Evolutionary conservation across 805 yeast species (phyloP).

Genomic region (Candida nanaspora): DNA sequence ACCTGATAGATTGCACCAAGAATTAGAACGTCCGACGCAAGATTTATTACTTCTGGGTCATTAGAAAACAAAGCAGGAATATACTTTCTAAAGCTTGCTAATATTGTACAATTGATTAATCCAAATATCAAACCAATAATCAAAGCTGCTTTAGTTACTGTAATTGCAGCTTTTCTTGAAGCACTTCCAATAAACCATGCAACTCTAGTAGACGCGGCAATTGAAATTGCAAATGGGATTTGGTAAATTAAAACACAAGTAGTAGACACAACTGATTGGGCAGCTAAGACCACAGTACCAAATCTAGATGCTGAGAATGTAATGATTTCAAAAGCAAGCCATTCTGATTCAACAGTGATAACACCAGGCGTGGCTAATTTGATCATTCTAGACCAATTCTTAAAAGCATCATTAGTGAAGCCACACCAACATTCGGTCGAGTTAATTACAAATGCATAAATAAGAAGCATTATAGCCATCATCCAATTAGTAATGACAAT

Average conservation of each 20-base stretch:
- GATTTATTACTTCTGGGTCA: slow-evolving; percentile 20
- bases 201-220: slow-evolving; percentile 69
- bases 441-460: slow-evolving; percentile 37
- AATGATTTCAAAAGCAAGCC: slow-evolving; percentile 69
- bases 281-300: slow-evolving; percentile 57
- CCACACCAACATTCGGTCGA: slow-evolving; percentile 38
- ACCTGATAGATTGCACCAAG: slow-evolving; percentile 32
- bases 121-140: slow-evolving; percentile 18
- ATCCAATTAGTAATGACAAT: slow-evolving; percentile 65
- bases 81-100: slow-evolving; percentile 16
- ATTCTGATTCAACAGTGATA: slow-evolving; percentile 71
- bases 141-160: slow-evolving; percentile 21
- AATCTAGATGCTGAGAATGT: slow-evolving; percentile 63
- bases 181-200: slow-evolving; percentile 70
- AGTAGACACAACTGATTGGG: slow-evolving; percentile 67
- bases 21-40: slow-evolving; percentile 21
- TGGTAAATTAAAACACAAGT: slow-evolving; percentile 64
- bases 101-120: slow-evolving; percentile 15
- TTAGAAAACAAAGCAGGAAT: slow-evolving; percentile 25
- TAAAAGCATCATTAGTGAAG: slow-evolving; percentile 29
- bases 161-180: slow-evolving; percentile 22
- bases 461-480: slow-evolving; percentile 52
- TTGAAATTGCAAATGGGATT: slow-evolving; percentile 68
- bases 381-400: slow-evolving; percentile 60
- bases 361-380: slow-evolving; percentile 66